Percentiles rank a stretch among this genome's conserved stretches.
phyloP scores from a whole-genome alignment of 768 basidiomycete genomes.

The Boletus vermiculosoides region DNA sequence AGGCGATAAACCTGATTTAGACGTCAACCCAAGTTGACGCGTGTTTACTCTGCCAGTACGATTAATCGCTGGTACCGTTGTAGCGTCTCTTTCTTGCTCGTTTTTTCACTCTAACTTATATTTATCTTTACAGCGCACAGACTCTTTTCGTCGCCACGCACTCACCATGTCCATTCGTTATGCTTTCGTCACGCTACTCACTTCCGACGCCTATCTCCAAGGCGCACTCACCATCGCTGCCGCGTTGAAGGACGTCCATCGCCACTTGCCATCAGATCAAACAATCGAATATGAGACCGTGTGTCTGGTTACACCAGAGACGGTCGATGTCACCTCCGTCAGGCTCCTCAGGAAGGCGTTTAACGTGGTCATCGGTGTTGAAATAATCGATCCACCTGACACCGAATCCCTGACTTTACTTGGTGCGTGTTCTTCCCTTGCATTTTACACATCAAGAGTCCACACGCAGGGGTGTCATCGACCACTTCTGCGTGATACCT shows the following conservation, averaged over 20 bases:
- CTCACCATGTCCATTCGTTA: constrained; percentile 58
- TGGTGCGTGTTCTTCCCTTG: constrained; percentile 48
- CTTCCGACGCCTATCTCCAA: constrained; percentile 89
- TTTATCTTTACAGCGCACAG: neutral
- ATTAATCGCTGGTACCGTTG: neutral
- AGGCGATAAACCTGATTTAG: neutral
- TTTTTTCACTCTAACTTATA: constrained; percentile 20
- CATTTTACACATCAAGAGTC: constrained; percentile 5
- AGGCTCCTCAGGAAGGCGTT: constrained; percentile 78
- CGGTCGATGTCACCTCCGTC: constrained; percentile 79
- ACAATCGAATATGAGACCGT: constrained; percentile 64
- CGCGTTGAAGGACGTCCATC: constrained; percentile 78
- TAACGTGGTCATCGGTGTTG: constrained; percentile 88
- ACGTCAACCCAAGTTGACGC: constrained; percentile 12
- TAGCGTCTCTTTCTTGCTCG: neutral
- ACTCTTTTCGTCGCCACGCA: neutral
- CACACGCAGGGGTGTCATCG: neutral
- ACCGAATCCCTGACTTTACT: constrained; percentile 70
- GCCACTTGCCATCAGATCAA: constrained; percentile 39
- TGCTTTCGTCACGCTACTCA: constrained; percentile 91
- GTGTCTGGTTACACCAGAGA: constrained; percentile 93
- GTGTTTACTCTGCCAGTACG: constrained; percentile 8
- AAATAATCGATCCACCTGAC: constrained; percentile 74
- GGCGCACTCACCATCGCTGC: constrained; percentile 87
- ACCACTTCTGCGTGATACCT: constrained; percentile 7